Evolutionary conservation across 345 rosid genomes (phyloP).

Genomic region (Abelmoschus esculentus): DNA sequence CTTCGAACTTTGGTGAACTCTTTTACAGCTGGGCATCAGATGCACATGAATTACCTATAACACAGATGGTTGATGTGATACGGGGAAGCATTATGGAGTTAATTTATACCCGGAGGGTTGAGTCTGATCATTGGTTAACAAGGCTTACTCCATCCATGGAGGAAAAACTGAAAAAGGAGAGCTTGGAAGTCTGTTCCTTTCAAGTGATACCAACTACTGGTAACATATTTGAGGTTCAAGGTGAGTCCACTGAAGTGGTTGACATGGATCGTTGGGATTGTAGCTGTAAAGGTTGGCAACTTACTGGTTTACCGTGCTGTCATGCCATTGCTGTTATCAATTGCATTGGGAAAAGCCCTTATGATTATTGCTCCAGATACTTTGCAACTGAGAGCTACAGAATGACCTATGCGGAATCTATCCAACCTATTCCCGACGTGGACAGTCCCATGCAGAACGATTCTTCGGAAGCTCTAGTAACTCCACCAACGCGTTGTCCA

Average conservation of each 20-base stretch:
- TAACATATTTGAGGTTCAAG: conserved; percentile 73
- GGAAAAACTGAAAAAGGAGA: conserved; percentile 64
- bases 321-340: conserved; percentile 66
- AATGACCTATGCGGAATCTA: conserved; percentile 54
- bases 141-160: conserved; percentile 77
- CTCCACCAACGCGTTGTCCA: conserved; percentile 74
- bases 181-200: conserved; percentile 31
- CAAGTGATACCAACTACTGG: conserved; percentile 55
- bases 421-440: conserved; percentile 52
- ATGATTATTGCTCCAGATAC: conserved; percentile 68
- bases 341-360: conserved; percentile 46
- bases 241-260: conserved; percentile 60
- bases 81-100: conserved; percentile 65
- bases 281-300: conserved; percentile 82
- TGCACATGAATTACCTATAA: conserved; percentile 79
- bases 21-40: conserved; percentile 82
- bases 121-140: conserved; percentile 49
- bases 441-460: conserved; percentile 37
- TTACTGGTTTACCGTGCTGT: conserved; percentile 74
- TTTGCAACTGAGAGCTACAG: conserved; percentile 64
- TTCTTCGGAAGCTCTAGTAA: conserved; percentile 45
- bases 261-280: conserved; percentile 73
- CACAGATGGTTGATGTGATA: conserved; percentile 84
- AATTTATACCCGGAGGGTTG: conserved; percentile 39
- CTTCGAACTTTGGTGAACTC: conserved; percentile 69